Conservation (phyloP, 2,329 filamentous ascomycete genomes). For the Lasiodiplodia citricola region DNA sequence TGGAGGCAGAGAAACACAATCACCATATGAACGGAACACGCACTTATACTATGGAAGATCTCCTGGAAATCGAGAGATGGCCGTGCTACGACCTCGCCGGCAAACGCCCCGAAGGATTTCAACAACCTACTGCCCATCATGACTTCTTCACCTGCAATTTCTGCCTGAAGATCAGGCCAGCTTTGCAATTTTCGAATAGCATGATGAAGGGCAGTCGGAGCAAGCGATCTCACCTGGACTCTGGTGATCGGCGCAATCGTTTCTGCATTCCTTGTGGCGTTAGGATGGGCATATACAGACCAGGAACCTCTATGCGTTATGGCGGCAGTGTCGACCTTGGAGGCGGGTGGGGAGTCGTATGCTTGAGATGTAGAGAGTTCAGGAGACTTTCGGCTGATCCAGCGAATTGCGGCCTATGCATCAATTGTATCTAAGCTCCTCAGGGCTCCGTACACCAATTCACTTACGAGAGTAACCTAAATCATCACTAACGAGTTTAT, state of each 20-base stretch:
- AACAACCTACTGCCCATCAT: background rate
- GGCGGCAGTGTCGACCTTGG: background rate
- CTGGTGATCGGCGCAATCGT: background rate
- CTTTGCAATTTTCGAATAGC: background rate
- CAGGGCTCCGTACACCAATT: too few relatives aligned
- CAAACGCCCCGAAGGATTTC: background rate
- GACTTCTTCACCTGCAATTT: background rate
- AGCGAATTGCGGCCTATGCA: background rate
- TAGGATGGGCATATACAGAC: background rate
- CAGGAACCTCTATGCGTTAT: background rate
- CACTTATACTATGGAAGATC: background rate
- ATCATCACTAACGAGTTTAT: too few relatives aligned
- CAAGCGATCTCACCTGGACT: background rate
- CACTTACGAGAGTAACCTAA: too few relatives aligned
- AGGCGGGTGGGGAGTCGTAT: background rate
- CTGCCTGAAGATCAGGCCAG: background rate
- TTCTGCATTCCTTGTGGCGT: constrained; percentile 2
- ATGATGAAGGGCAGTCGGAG: background rate
- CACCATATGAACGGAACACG: background rate
- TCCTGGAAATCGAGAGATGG: constrained; percentile 1
- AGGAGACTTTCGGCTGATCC: background rate
- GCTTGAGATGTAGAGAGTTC: background rate
- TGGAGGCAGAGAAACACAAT: background rate
- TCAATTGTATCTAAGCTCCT: background rate
- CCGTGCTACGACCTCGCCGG: constrained; percentile 1